A percentile compares a stretch with the other conserved stretches of the same genome.
These are phyloP conservation scores for Crithidia sp. DNA, from an alignment of 208 protist genomes.

Conservation along the genomic window DNA sequence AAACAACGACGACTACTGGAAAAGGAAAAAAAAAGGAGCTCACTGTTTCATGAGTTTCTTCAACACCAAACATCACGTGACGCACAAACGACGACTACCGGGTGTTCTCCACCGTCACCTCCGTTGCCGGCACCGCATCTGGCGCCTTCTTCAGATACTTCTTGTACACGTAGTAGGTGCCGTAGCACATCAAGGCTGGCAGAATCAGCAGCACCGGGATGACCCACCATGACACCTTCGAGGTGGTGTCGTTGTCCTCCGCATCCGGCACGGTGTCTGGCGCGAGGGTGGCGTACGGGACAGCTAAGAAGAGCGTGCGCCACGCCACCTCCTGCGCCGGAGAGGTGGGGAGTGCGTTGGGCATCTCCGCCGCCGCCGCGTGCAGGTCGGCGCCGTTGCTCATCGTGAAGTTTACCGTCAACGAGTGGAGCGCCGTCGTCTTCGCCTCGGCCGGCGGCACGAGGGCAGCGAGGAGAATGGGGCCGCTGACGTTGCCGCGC, in stretches of 20 bases:
- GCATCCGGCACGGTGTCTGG: slow-evolving; percentile 38
- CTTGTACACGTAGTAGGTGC: slow-evolving; percentile 56
- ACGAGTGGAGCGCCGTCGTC: slow-evolving; percentile 23
- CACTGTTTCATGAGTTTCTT: too few species aligned
- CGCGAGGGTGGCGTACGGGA: slow-evolving; percentile 48
- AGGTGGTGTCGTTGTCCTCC: slow-evolving; percentile 38
- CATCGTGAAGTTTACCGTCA: slow-evolving; percentile 64
- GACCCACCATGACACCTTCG: slow-evolving; percentile 54
- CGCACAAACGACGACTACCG: background rate
- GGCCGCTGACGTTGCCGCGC: slow-evolving; percentile 33
- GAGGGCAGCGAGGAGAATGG: slow-evolving; percentile 36
- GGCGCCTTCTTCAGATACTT: slow-evolving; percentile 37
- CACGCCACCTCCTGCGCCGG: slow-evolving; percentile 44
- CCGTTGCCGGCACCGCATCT: background rate
- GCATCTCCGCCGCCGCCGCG: slow-evolving; percentile 19
- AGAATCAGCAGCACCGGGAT: slow-evolving; percentile 55
- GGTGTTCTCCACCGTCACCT: slow-evolving; percentile 14
- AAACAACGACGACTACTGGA: background rate
- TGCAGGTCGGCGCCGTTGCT: slow-evolving; percentile 58
- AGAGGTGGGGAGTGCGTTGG: slow-evolving; percentile 17
- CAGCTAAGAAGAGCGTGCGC: slow-evolving; percentile 42
- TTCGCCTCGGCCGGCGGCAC: slow-evolving; percentile 3
- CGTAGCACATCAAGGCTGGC: slow-evolving; percentile 34
- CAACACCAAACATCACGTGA: too few species aligned
- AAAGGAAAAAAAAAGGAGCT: background rate